phyloP scores from a whole-genome alignment of 164 flowering plant genomes.

The Platanus orientalis region DNA sequence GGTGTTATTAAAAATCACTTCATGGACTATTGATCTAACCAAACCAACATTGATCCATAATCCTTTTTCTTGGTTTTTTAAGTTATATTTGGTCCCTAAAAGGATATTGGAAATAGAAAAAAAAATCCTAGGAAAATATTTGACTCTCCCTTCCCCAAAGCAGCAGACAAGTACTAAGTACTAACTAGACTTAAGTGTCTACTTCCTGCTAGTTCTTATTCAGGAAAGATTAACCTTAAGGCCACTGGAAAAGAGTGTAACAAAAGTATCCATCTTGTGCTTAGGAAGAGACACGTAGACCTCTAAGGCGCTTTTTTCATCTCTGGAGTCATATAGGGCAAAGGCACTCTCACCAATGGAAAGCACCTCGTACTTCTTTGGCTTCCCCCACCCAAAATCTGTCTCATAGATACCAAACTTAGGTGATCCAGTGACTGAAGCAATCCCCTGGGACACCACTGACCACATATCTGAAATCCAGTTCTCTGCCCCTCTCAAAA shows the following conservation, averaged over 20 bases:
- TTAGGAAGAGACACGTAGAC: conserved; percentile 8
- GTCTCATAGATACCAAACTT: not conserved
- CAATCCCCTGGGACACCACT: not conserved
- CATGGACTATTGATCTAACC: too few relatives aligned
- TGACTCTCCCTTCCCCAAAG: too few relatives aligned
- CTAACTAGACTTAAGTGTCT: too few relatives aligned
- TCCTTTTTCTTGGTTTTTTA: too few relatives aligned
- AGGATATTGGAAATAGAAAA: too few relatives aligned
- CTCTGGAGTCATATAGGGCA: not conserved
- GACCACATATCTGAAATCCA: not conserved
- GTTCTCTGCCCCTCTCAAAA: not conserved
- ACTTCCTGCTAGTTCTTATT: too few relatives aligned
- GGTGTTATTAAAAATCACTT: too few relatives aligned
- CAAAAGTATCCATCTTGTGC: conserved; percentile 15
- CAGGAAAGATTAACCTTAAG: not conserved
- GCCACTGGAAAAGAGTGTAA: not conserved
- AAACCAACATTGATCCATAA: too few relatives aligned
- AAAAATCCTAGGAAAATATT: too few relatives aligned
- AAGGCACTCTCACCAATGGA: not conserved
- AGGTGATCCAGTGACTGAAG: not conserved
- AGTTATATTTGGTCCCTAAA: too few relatives aligned
- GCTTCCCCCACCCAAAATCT: not conserved
- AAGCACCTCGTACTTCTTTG: not conserved
- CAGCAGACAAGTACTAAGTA: too few relatives aligned
- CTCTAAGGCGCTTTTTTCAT: conserved; percentile 5